Evolutionary conservation across 345 rosid species (phyloP).

Genomic region (Linum trigynum): DNA sequence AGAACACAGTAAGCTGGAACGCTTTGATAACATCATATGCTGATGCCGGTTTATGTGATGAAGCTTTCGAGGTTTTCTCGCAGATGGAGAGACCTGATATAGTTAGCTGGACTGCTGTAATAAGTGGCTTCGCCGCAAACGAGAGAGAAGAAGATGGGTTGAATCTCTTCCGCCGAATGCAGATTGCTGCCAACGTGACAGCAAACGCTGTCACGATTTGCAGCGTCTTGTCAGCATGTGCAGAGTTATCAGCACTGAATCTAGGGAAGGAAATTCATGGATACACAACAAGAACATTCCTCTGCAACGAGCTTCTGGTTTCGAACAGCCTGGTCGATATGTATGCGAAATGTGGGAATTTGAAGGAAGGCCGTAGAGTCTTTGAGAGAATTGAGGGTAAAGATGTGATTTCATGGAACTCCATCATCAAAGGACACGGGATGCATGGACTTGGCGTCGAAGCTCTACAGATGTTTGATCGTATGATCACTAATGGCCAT

Average conservation of each 20-base stretch:
- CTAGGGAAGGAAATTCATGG: constrained; percentile 64
- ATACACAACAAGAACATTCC: constrained; percentile 37
- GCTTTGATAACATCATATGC: constrained; percentile 49
- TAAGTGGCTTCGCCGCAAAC: constrained; percentile 50
- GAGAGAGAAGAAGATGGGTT: constrained; percentile 44
- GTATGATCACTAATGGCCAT: constrained; percentile 40
- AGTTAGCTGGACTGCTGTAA: constrained; percentile 63
- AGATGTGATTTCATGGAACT: constrained; percentile 57
- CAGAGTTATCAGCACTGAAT: constrained; percentile 43
- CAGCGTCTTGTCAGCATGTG: constrained; percentile 55
- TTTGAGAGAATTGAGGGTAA: constrained; percentile 36
- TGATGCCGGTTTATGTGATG: constrained; percentile 47
- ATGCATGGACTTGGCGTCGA: constrained; percentile 50
- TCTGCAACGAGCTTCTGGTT: constrained; percentile 47
- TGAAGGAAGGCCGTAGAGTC: constrained; percentile 32
- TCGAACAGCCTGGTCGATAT: constrained; percentile 56
- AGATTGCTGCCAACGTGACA: constrained; percentile 25
- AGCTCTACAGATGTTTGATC: constrained; percentile 41
- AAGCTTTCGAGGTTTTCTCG: constrained; percentile 40
- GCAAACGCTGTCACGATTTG: constrained; percentile 51
- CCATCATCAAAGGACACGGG: constrained; percentile 57
- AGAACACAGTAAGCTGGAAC: constrained; percentile 59
- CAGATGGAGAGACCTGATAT: constrained; percentile 48
- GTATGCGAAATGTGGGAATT: constrained; percentile 65
- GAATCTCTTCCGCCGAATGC: constrained; percentile 48